These are phyloP conservation scores for Trichoderma sp. DNA, from an alignment of 2,329 filamentous ascomycete genomes.

Conservation along the genomic window DNA sequence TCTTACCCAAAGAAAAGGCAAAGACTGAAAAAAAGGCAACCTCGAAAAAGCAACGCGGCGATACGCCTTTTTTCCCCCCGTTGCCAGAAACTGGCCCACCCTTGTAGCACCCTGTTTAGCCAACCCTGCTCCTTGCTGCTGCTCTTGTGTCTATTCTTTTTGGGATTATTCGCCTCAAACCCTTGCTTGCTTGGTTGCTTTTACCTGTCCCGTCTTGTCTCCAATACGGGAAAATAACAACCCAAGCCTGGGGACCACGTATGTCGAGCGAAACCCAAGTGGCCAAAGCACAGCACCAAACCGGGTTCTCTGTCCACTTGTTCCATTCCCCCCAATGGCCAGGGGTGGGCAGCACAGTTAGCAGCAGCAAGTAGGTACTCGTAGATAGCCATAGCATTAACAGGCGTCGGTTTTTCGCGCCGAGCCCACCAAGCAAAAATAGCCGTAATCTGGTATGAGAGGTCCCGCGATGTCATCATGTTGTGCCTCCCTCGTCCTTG, in stretches of 20 bases:
- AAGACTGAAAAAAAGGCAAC: not conserved
- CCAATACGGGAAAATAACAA: not conserved
- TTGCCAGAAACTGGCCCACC: not conserved
- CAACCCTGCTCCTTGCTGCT: not conserved
- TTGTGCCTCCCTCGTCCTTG: slow-evolving; percentile 4
- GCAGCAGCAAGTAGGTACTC: not conserved
- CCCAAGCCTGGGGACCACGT: slow-evolving; percentile 1
- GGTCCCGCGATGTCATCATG: slow-evolving; percentile 17
- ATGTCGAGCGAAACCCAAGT: not conserved
- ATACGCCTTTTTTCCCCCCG: not conserved
- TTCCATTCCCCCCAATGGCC: not conserved
- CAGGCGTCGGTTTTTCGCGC: not conserved
- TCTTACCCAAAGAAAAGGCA: not conserved
- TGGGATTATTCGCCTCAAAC: not conserved
- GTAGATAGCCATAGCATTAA: not conserved
- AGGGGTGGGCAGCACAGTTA: not conserved
- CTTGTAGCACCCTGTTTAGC: not conserved
- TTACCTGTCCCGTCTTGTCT: not conserved
- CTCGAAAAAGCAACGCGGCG: not conserved
- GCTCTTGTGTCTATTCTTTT: not conserved
- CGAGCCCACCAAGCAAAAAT: not conserved
- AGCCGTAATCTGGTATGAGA: not conserved
- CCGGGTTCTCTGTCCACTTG: not conserved
- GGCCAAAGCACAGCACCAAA: not conserved
- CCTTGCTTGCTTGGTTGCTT: not conserved